Conservation (phyloP, 2,329 filamentous ascomycete species). For the Verticillium tricorpus region DNA sequence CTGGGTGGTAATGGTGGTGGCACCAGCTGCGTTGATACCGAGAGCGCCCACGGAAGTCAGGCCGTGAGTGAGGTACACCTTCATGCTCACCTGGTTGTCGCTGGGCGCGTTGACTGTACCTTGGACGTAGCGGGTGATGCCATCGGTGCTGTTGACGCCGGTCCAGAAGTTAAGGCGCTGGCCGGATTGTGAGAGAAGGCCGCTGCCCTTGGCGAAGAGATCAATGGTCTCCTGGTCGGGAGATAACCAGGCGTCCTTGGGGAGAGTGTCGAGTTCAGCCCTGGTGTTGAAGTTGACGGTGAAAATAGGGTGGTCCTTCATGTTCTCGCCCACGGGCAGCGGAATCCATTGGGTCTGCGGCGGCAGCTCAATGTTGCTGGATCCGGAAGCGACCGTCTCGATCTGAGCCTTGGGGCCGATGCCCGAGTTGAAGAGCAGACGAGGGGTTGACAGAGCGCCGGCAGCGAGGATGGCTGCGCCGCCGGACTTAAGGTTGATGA, state of each 20-base stretch:
- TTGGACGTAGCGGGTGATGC: constrained; percentile 32
- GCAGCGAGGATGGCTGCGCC: constrained; percentile 26
- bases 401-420: constrained; percentile 48
- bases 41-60: constrained; percentile 43
- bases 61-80: constrained; percentile 47
- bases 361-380: constrained; percentile 11
- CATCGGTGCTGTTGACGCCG: constrained; percentile 33
- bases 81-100: constrained; percentile 36
- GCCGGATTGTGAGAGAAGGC: constrained; percentile 37
- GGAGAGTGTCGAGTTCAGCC: constrained; percentile 8
- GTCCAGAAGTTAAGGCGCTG: constrained; percentile 45
- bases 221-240: constrained; percentile 23
- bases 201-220: constrained; percentile 28
- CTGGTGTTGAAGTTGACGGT: constrained; percentile 23
- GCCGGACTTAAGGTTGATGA: constrained; percentile 11
- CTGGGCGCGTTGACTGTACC: constrained; percentile 41
- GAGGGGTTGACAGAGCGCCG: constrained; percentile 51
- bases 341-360: constrained; percentile 19
- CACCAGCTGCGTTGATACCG: constrained; percentile 20
- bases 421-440: constrained; percentile 53
- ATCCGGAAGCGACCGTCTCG: constrained; percentile 38
- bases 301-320: constrained; percentile 27
- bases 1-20: constrained; percentile 33
- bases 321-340: constrained; percentile 37
- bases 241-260: constrained; percentile 5